Conservation (phyloP, 805 yeast species). For the Jamesozyma jinghongensis region DNA sequence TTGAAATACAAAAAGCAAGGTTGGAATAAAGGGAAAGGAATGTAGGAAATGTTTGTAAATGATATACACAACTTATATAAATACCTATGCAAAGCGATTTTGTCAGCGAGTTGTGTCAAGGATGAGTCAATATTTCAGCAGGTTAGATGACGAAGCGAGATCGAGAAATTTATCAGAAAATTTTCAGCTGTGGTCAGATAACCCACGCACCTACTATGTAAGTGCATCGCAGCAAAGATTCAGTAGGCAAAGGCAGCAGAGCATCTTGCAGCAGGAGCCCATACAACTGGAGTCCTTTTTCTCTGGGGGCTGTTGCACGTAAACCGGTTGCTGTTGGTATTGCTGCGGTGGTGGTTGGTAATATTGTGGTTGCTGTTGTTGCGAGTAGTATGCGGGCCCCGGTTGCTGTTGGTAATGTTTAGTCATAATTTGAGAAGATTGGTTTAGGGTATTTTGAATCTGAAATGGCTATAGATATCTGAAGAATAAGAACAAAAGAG, state of each 20-base stretch:
- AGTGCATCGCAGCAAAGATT: constrained; percentile 1
- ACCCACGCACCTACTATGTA: not conserved
- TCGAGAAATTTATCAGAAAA: not conserved
- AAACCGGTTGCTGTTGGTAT: constrained; percentile 9
- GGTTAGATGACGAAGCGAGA: too few relatives aligned
- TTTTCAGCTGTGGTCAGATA: not conserved
- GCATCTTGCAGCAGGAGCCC: constrained; percentile 1
- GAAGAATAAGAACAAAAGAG: too few relatives aligned
- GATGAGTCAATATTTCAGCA: not conserved
- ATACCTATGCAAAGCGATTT: too few relatives aligned
- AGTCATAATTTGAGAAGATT: too few relatives aligned
- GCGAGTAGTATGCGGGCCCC: not conserved
- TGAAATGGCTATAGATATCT: too few relatives aligned
- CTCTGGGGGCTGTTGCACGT: constrained; percentile 8
- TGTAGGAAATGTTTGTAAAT: too few relatives aligned
- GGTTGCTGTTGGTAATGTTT: not conserved
- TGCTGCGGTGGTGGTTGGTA: constrained; percentile 8
- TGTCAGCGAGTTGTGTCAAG: not conserved
- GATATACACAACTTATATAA: too few relatives aligned
- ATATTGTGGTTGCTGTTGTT: constrained; percentile 8
- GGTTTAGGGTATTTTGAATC: too few relatives aligned
- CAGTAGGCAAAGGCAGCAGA: constrained; percentile 5
- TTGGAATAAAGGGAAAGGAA: too few relatives aligned
- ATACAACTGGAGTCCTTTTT: constrained; percentile 5
- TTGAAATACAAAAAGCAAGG: not conserved